phyloP scores from a whole-genome alignment of 1,284 basidiomycete genomes.

The Austropuccinia psidii region DNA sequence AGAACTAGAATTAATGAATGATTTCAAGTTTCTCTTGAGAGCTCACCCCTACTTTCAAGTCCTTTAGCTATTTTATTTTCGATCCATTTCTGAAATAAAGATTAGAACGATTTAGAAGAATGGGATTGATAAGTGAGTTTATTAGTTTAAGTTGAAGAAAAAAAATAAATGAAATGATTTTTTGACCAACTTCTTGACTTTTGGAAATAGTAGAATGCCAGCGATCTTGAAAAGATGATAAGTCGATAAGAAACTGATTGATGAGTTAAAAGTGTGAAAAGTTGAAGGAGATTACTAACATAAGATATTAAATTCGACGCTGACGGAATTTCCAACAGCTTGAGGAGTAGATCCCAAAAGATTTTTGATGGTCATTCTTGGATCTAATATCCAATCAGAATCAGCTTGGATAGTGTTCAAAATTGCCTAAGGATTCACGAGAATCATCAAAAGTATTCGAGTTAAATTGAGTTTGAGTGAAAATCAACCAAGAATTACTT shows the following conservation, averaged over 20 bases:
- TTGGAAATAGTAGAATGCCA: conserved; percentile 31
- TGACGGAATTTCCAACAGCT: conserved; percentile 29
- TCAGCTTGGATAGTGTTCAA: conserved; percentile 34
- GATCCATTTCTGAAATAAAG: background rate
- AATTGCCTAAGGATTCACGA: conserved; percentile 24
- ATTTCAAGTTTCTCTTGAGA: too few relatives aligned
- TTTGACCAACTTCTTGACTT: conserved; percentile 10
- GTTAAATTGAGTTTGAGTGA: background rate
- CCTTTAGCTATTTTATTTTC: background rate
- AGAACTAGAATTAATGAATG: too few relatives aligned
- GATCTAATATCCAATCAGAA: conserved; percentile 30
- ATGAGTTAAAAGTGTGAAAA: background rate
- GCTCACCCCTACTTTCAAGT: background rate
- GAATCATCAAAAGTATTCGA: background rate
- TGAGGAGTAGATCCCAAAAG: conserved; percentile 22
- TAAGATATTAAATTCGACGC: conserved; percentile 29
- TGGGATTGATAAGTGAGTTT: too few relatives aligned
- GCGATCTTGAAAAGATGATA: conserved; percentile 3
- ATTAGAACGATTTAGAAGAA: too few relatives aligned
- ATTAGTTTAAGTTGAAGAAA: too few relatives aligned
- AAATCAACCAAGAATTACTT: background rate
- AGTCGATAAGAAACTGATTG: background rate
- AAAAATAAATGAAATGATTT: too few relatives aligned
- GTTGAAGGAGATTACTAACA: background rate
- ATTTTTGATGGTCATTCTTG: conserved; percentile 25